Conservation (phyloP, 2,329 filamentous ascomycete genomes). For the Rhynchosporium agropyri region DNA sequence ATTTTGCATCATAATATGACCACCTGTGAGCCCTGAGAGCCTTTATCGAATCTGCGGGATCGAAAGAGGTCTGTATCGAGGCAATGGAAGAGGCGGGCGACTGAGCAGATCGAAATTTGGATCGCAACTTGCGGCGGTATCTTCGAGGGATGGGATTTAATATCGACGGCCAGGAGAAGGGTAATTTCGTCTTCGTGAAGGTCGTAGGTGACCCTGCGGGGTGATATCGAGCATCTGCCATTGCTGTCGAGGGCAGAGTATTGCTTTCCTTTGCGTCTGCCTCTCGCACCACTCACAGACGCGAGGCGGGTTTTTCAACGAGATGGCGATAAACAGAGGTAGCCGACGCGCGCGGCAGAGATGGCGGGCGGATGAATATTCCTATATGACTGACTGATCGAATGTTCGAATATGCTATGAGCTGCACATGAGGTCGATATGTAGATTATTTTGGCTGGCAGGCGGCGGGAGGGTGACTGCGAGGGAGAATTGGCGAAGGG, state of each 20-base stretch:
- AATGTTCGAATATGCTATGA: conserved; percentile 34
- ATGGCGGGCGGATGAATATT: conserved; percentile 27
- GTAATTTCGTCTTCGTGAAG: conserved; percentile 42
- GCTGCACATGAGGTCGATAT: conserved; percentile 40
- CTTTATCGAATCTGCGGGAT: conserved; percentile 74
- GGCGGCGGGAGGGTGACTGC: conserved; percentile 5
- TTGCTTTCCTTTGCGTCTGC: conserved; percentile 1
- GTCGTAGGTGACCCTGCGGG: conserved; percentile 29
- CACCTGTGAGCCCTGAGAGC: conserved; percentile 77
- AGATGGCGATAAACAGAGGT: conserved; percentile 13
- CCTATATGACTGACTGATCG: conserved; percentile 3
- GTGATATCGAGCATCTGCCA: conserved; percentile 13
- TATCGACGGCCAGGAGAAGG: conserved; percentile 51
- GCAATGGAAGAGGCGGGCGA: conserved; percentile 74
- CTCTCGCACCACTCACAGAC: conserved; percentile 14
- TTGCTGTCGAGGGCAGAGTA: conserved; percentile 7
- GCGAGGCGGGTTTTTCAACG: conserved; percentile 12
- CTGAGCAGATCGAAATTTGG: conserved; percentile 67
- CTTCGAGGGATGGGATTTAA: conserved; percentile 62
- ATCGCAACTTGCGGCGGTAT: conserved; percentile 67
- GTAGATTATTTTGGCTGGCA: not conserved
- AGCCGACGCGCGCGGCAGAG: conserved; percentile 23
- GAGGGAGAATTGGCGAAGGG: not conserved
- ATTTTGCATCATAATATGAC: conserved; percentile 83
- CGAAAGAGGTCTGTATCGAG: conserved; percentile 79